Percentiles rank a stretch among this genome's conserved stretches.
Conservation (phyloP, 139 green algal species). For the Chlamydomonas incerta region DNA sequence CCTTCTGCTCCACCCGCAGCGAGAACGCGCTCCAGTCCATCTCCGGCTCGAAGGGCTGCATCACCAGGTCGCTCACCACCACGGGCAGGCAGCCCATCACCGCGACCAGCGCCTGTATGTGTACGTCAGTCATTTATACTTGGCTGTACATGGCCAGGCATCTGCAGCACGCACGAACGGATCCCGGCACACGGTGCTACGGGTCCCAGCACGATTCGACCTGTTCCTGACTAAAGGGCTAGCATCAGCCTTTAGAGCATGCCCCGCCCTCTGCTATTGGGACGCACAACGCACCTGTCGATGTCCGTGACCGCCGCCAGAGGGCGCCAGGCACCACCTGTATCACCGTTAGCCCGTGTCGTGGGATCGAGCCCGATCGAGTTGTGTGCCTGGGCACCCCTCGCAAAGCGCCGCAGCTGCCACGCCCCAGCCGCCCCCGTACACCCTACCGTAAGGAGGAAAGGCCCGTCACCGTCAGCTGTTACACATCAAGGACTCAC, state of each 20-base stretch:
- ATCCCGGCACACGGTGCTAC: too few relatives aligned
- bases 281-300: slow-evolving; percentile 33
- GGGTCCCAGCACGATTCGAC: too few relatives aligned
- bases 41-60: slow-evolving; percentile 53
- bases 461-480: too few relatives aligned
- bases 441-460: too few relatives aligned
- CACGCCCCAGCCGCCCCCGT: too few relatives aligned
- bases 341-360: not conserved
- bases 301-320: slow-evolving; percentile 55
- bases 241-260: too few relatives aligned
- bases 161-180: too few relatives aligned
- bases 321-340: slow-evolving; percentile 53
- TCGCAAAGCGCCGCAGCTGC: not conserved
- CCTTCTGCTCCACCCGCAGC: not conserved
- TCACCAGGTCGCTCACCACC: slow-evolving; percentile 25
- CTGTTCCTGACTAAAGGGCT: too few relatives aligned
- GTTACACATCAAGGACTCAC: too few relatives aligned
- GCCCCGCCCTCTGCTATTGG: too few relatives aligned
- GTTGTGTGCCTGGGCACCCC: not conserved
- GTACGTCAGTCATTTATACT: too few relatives aligned
- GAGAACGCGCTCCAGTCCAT: slow-evolving; percentile 43
- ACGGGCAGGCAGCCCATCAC: slow-evolving; percentile 37
- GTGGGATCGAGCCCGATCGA: not conserved
- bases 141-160: too few relatives aligned
- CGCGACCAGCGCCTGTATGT: slow-evolving; percentile 9